Percentiles rank a stretch among this genome's conserved stretches.
Evolutionary conservation across 2,329 filamentous ascomycete genomes (phyloP).

Genomic region (Phialophora chinensis): DNA sequence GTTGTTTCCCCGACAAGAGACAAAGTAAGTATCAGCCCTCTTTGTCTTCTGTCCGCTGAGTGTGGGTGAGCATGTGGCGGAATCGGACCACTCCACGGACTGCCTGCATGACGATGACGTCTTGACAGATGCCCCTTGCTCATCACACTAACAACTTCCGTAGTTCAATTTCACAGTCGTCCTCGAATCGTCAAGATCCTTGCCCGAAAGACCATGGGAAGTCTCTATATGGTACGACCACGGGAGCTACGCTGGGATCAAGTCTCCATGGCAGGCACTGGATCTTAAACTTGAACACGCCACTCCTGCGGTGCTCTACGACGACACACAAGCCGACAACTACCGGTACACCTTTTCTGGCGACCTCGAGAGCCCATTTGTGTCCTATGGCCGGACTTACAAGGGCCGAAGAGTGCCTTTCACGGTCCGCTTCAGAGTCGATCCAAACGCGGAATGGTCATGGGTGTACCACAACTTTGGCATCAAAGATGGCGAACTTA

Average conservation of each 20-base stretch:
- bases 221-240: slow-evolving; percentile 77
- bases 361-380: slow-evolving; percentile 37
- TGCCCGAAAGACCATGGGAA: slow-evolving; percentile 68
- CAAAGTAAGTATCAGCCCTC: slow-evolving; percentile 43
- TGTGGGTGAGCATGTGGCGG: not conserved
- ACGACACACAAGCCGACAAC: slow-evolving; percentile 38
- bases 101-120: slow-evolving; percentile 20
- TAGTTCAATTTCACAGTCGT: slow-evolving; percentile 69
- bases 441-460: slow-evolving; percentile 48
- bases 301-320: slow-evolving; percentile 40
- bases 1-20: slow-evolving; percentile 55
- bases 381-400: slow-evolving; percentile 32
- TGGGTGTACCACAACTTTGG: slow-evolving; percentile 53
- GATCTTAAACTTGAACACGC: slow-evolving; percentile 55
- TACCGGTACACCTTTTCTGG: slow-evolving; percentile 45
- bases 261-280: slow-evolving; percentile 60
- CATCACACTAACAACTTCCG: slow-evolving; percentile 15
- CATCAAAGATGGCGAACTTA: slow-evolving; percentile 50
- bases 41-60: not conserved
- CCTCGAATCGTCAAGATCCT: slow-evolving; percentile 67
- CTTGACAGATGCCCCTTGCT: slow-evolving; percentile 8
- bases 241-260: slow-evolving; percentile 50
- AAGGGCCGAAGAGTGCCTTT: slow-evolving; percentile 45
- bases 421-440: slow-evolving; percentile 52
- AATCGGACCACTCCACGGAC: not conserved